Base-by-base conservation (phyloP, 352 stramenopile species). In the Thraustochytrium striatum region DNA sequence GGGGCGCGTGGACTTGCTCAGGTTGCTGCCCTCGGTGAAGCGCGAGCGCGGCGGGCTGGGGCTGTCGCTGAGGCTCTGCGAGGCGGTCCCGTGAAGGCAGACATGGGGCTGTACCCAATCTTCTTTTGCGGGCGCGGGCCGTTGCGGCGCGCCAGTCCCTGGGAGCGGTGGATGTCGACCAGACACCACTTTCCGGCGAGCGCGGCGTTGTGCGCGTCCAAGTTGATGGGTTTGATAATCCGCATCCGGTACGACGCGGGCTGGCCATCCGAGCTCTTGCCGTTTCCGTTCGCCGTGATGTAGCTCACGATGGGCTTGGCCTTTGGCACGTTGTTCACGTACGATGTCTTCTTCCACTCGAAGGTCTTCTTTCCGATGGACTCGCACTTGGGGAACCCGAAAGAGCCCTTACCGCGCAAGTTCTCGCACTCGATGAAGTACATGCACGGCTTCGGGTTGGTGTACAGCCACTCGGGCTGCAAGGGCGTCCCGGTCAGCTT, bases 331-430 rank as follows among this genome's bases (percentile, higher is more conserved):
- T 75, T 38, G 30, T 75, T 75, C 30, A 75, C 50, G 35, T 75
- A 75, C 41, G 65, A 75, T 3, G 65, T 75, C 41, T 75, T 75
- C 65, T 75, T 75, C 65, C 65, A 75, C 44, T 75, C 65, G 52
- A 75, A 75, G 65, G 44, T 16, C 65, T 75, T 75, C 50, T 75
- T 75, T 55, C 47, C 47, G 16, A 38, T 75, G 16, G 41, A 39
- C 47, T 75, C 65, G 5, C 41, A 61, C 43, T 75, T 75, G 1
- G 65, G 65, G 25, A 75, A 75, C 9, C 65, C 65, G 25, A 55
- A 75, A 25, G 32, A 30, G 65, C 30, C 39, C 65, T 75, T 75
- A 43, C 65, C 65, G 41, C 65, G 65, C 65, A 75, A 25, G 65
- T 58, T 30, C 11, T 75, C 65, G 65, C 65, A 75, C 39, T 75